These are phyloP conservation scores for Fusarium chuoi DNA, from an alignment of 2,329 filamentous ascomycete genomes.

Conservation along the genomic window DNA sequence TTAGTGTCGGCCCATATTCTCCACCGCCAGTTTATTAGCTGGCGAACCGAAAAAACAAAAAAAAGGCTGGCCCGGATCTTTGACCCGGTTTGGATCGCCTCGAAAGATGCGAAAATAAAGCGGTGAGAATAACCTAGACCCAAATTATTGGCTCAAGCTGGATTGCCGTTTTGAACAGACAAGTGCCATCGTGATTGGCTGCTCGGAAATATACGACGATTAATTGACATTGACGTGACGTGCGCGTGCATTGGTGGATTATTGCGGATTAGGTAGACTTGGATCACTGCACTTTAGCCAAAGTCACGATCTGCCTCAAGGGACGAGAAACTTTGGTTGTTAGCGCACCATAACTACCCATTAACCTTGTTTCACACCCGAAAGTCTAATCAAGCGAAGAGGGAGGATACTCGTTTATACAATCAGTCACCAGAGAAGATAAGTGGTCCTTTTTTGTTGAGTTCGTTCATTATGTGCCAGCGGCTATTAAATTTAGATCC, in stretches of 20 bases:
- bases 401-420: neutral
- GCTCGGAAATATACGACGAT: slow-evolving; percentile 13
- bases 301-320: slow-evolving; percentile 18
- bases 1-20: slow-evolving; percentile 24
- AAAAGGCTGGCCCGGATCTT: neutral
- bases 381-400: slow-evolving; percentile 10
- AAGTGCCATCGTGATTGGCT: slow-evolving; percentile 32
- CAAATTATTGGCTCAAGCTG: neutral
- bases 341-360: slow-evolving; percentile 3
- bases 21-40: slow-evolving; percentile 24
- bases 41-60: neutral
- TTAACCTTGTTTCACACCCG: neutral
- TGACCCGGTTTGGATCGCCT: slow-evolving; percentile 6
- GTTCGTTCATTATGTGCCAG: slow-evolving; percentile 11
- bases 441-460: neutral
- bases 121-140: slow-evolving; percentile 25
- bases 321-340: neutral
- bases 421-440: neutral
- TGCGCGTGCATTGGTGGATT: slow-evolving; percentile 17
- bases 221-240: slow-evolving; percentile 6
- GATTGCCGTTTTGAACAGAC: slow-evolving; percentile 39
- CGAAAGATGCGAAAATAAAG: slow-evolving; percentile 1
- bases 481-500: slow-evolving; percentile 32
- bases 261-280: neutral
- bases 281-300: neutral